Conservation (phyloP, 2,329 filamentous ascomycete genomes). For the Aspergillus texensis region DNA sequence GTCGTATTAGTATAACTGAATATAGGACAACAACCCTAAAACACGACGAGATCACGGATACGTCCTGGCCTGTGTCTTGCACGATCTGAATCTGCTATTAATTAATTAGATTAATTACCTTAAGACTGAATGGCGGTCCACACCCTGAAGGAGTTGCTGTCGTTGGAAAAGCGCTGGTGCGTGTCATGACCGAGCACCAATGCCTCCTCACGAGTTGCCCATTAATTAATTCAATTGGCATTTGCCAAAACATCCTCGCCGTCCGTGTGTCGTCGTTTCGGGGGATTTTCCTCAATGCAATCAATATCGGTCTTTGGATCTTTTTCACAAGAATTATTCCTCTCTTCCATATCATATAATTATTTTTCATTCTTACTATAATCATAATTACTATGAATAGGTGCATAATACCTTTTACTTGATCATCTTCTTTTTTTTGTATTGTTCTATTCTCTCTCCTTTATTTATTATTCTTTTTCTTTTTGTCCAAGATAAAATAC, state of each 20-base stretch:
- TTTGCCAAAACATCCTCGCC: background rate
- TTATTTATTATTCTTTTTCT: background rate
- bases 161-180: background rate
- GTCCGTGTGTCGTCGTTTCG: background rate
- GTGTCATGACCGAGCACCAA: constrained; percentile 3
- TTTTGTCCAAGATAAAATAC: background rate
- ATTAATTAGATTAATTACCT: background rate
- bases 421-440: background rate
- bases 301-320: background rate
- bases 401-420: background rate
- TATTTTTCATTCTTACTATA: background rate
- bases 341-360: background rate
- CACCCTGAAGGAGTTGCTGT: background rate
- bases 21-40: too few species aligned
- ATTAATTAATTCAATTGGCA: background rate
- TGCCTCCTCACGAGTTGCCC: background rate
- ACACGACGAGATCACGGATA: background rate
- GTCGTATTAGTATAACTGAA: too few species aligned
- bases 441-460: background rate
- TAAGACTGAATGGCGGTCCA: background rate
- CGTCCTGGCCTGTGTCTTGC: background rate
- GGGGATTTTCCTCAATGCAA: background rate
- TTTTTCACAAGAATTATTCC: background rate
- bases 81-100: background rate
- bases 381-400: background rate